A percentile compares a stretch with the other conserved stretches of the same genome.
Conservation (phyloP, 2,329 filamentous ascomycete species). For the Arachnomyces sp. region DNA sequence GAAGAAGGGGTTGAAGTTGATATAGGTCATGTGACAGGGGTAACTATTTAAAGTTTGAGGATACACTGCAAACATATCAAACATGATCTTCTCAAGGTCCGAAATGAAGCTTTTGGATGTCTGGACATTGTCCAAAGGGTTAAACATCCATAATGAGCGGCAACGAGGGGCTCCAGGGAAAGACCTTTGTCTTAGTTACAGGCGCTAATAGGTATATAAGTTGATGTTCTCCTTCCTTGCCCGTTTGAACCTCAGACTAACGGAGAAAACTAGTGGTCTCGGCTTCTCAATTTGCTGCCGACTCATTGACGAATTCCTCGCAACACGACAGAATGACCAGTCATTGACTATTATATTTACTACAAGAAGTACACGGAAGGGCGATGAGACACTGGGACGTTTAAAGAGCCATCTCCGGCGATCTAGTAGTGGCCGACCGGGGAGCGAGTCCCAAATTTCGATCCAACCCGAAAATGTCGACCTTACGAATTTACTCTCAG, state of each 20-base stretch:
- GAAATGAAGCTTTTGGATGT: too few relatives aligned
- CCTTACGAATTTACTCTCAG: slow-evolving; percentile 47
- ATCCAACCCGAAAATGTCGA: slow-evolving; percentile 54
- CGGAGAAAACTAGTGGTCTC: slow-evolving; percentile 57
- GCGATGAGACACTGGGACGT: slow-evolving; percentile 59
- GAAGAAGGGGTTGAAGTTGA: too few relatives aligned
- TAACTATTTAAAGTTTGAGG: too few relatives aligned
- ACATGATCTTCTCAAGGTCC: too few relatives aligned
- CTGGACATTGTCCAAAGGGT: too few relatives aligned
- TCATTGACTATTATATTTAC: slow-evolving; percentile 76
- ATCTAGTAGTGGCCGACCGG: slow-evolving; percentile 33
- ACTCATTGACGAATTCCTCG: slow-evolving; percentile 83
- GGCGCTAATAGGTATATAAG: slow-evolving; percentile 70
- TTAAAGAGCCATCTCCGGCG: slow-evolving; percentile 56
- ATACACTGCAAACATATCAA: too few relatives aligned
- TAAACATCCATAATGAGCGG: slow-evolving; percentile 10
- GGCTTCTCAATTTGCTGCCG: slow-evolving; percentile 77
- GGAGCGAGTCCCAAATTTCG: slow-evolving; percentile 36
- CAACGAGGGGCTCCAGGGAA: slow-evolving; percentile 15
- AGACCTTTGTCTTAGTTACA: slow-evolving; percentile 59
- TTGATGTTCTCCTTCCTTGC: slow-evolving; percentile 5
- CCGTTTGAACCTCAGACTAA: not conserved
- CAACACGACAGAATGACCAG: slow-evolving; percentile 56
- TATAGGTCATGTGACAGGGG: too few relatives aligned
- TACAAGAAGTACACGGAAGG: slow-evolving; percentile 69